A percentile compares a stretch with the other conserved stretches of the same genome.
Conservation (phyloP, 176 grass and related monocot species). For the Guadua angustifolia region DNA sequence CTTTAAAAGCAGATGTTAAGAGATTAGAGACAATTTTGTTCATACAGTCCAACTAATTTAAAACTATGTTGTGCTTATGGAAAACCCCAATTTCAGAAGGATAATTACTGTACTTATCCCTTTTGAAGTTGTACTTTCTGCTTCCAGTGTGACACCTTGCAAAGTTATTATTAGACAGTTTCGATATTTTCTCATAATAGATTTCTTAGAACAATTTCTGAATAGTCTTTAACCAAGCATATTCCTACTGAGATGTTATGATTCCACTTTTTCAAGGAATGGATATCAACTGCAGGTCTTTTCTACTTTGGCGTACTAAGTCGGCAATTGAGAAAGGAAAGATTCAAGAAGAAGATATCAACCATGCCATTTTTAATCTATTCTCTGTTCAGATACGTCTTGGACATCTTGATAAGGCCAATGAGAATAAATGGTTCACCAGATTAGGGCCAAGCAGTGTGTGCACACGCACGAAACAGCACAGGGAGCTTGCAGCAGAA, state of each 20-base stretch:
- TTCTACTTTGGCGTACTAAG: conserved; percentile 68
- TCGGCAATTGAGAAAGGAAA: conserved; percentile 73
- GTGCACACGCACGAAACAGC: conserved; percentile 68
- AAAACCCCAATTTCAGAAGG: not conserved
- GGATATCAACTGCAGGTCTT: conserved; percentile 95
- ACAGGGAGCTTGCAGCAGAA: conserved; percentile 81
- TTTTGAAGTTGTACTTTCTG: conserved; percentile 20
- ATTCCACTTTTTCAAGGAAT: conserved; percentile 64
- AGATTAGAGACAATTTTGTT: not conserved
- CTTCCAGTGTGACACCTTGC: not conserved
- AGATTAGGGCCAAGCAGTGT: conserved; percentile 63
- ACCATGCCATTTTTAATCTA: conserved; percentile 80
- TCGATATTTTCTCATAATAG: not conserved
- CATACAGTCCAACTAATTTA: not conserved
- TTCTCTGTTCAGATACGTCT: conserved; percentile 87
- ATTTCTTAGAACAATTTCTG: not conserved
- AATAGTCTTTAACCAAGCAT: not conserved
- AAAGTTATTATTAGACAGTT: not conserved
- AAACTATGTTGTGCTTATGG: not conserved
- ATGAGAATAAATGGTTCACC: conserved; percentile 47
- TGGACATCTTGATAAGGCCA: conserved; percentile 64
- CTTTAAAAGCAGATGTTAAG: not conserved
- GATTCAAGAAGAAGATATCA: conserved; percentile 79
- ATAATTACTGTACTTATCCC: not conserved
- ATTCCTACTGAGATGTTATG: conserved; percentile 7